These are phyloP conservation scores for Aethionema arabicum DNA, from an alignment of 345 rosid species.

Conservation along the genomic window DNA sequence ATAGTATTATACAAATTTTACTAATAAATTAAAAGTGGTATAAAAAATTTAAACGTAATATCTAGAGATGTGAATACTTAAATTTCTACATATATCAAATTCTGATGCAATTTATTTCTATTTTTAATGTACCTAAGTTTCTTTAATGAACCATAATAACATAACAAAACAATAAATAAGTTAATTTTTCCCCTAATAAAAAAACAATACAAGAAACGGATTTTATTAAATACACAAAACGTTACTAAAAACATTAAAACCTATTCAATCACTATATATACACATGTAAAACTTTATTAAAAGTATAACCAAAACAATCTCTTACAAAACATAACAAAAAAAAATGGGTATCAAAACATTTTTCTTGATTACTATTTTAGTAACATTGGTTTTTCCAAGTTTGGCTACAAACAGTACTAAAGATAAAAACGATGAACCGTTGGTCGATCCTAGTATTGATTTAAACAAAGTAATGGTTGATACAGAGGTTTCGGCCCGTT, in stretches of 20 bases:
- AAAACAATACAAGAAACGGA: constrained; percentile 3
- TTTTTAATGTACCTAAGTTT: too few relatives aligned
- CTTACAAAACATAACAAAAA: neutral
- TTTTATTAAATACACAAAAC: neutral
- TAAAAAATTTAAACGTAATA: too few relatives aligned
- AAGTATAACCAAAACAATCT: neutral
- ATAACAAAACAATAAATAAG: too few relatives aligned
- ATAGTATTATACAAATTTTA: too few relatives aligned
- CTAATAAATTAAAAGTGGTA: too few relatives aligned
- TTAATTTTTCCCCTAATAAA: too few relatives aligned
- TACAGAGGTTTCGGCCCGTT: neutral
- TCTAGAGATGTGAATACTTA: too few relatives aligned
- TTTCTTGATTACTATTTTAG: neutral
- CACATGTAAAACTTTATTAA: neutral
- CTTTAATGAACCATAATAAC: too few relatives aligned
- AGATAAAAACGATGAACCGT: neutral
- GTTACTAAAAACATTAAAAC: neutral
- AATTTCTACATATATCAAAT: too few relatives aligned
- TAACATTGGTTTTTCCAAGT: neutral
- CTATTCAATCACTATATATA: neutral
- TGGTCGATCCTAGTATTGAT: constrained; percentile 8
- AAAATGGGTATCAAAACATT: constrained; percentile 1
- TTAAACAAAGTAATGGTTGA: neutral
- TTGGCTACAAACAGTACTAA: neutral
- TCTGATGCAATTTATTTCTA: too few relatives aligned